phyloP scores from a whole-genome alignment of 148 eudicot genomes.

The Polygonum aviculare region DNA sequence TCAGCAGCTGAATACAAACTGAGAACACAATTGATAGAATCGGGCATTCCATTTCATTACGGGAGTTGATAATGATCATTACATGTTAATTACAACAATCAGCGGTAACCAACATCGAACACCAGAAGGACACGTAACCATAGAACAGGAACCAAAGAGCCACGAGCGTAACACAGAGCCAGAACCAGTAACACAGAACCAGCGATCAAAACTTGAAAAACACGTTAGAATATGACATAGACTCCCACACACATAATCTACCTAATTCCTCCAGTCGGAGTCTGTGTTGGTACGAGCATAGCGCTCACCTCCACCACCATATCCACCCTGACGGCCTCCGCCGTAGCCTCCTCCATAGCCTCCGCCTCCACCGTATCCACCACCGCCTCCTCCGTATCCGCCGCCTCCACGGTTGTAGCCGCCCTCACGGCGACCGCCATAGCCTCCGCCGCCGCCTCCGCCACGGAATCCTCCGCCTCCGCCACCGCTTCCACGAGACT shows the following conservation, averaged over 20 bases:
- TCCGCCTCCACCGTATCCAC: conserved; percentile 21
- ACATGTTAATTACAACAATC: conserved; percentile 6
- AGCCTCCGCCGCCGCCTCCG: conserved; percentile 17
- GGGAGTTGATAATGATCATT: not conserved
- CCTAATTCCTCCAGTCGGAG: conserved; percentile 10
- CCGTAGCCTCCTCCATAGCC: conserved; percentile 14
- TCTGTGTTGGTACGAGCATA: conserved; percentile 10
- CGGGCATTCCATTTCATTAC: conserved; percentile 7
- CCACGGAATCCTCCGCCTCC: conserved; percentile 27
- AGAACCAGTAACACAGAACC: not conserved
- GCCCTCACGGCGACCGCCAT: conserved; percentile 16
- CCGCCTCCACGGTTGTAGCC: conserved; percentile 16
- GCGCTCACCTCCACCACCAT: conserved; percentile 21
- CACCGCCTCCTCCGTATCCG: conserved; percentile 20
- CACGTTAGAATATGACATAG: not conserved
- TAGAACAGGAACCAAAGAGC: not conserved
- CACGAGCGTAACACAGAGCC: not conserved
- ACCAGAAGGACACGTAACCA: conserved; percentile 5
- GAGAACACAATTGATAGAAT: not conserved
- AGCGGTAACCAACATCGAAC: conserved; percentile 6
- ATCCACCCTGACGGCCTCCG: conserved; percentile 6
- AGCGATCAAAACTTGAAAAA: conserved; percentile 6
- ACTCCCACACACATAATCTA: not conserved
- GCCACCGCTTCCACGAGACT: conserved; percentile 71
- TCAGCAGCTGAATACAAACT: not conserved